Conservation (phyloP, 768 basidiomycete species). For the Psilocybe cyanescens region DNA sequence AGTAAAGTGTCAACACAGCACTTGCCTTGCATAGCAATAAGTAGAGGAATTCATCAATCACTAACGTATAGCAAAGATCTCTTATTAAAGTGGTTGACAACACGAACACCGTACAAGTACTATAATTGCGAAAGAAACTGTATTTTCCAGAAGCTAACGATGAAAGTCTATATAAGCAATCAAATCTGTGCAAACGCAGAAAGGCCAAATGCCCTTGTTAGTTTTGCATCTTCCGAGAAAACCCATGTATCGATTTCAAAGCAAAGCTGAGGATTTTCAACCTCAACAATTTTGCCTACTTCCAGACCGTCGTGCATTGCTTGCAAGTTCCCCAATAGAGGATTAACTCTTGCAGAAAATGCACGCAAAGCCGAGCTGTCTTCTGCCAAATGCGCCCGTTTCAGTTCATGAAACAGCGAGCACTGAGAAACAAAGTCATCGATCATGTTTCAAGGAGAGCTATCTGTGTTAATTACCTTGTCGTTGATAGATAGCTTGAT, state of each 20-base stretch:
- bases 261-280: conserved; percentile 16
- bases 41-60: too few relatives aligned
- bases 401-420: conserved; percentile 45
- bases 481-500: conserved; percentile 54
- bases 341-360: conserved; percentile 45
- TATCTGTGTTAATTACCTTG: conserved; percentile 32
- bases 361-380: conserved; percentile 38
- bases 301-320: conserved; percentile 37
- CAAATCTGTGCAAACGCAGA: conserved; percentile 13
- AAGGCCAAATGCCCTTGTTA: conserved; percentile 29
- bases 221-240: conserved; percentile 9
- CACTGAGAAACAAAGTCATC: conserved; percentile 33
- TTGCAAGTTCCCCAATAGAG: conserved; percentile 51
- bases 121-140: too few relatives aligned
- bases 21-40: too few relatives aligned
- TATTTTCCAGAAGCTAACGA: too few relatives aligned
- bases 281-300: conserved; percentile 11
- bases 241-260: conserved; percentile 34
- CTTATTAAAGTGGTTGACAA: too few relatives aligned
- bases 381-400: conserved; percentile 44
- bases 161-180: background rate
- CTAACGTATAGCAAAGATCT: too few relatives aligned
- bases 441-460: background rate
- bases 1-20: too few relatives aligned
- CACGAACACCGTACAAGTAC: too few relatives aligned